Evolutionary conservation across 2,329 filamentous ascomycete genomes (phyloP).

Genomic region (Cladophialophora immunda): DNA sequence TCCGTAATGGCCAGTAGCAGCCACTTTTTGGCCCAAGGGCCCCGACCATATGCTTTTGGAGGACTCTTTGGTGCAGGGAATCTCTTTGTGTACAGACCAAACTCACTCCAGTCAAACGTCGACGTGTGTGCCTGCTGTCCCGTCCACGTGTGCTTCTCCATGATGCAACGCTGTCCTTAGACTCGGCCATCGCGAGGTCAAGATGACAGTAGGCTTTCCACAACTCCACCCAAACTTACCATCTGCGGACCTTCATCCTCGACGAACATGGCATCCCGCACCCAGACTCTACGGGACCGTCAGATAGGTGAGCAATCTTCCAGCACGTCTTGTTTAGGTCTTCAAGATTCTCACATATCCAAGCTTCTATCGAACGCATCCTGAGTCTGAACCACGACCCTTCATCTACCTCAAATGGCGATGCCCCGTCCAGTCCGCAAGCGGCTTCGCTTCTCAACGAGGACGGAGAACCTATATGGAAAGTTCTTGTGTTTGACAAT

Average conservation of each 20-base stretch:
- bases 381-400: constrained; percentile 86
- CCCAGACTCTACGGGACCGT: constrained; percentile 71
- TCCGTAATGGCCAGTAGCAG: neutral
- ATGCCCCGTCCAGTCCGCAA: constrained; percentile 55
- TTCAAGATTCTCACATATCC: constrained; percentile 36
- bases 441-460: constrained; percentile 83
- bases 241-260: constrained; percentile 2
- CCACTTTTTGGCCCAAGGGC: neutral
- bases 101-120: neutral
- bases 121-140: no score
- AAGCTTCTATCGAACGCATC: constrained; percentile 92
- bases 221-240: neutral
- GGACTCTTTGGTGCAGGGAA: neutral
- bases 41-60: neutral
- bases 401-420: constrained; percentile 20
- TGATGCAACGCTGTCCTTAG: constrained; percentile 18
- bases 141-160: neutral
- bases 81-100: neutral
- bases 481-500: constrained; percentile 94
- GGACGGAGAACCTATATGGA: constrained; percentile 90
- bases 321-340: constrained; percentile 37
- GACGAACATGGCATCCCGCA: constrained; percentile 36
- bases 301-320: constrained; percentile 68
- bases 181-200: constrained; percentile 6
- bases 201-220: constrained; percentile 14